Evolutionary conservation across 495 filamentous ascomycete species (phyloP).

Genomic region (Alectoria sarmentosa): DNA sequence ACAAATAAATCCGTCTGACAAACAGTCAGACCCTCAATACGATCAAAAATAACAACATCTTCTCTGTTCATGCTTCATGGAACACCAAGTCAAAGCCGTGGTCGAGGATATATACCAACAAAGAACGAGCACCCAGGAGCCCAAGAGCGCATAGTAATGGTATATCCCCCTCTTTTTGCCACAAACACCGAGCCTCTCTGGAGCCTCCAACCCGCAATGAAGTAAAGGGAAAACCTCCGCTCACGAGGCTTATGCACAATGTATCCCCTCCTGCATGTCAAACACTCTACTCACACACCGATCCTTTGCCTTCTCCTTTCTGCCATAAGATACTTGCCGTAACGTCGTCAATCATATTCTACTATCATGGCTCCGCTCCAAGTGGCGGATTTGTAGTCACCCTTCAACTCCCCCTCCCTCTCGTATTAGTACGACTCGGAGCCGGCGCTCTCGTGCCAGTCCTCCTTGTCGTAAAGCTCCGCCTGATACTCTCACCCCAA

Average conservation of each 20-base stretch:
- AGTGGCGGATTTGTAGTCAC: slow-evolving; percentile 2
- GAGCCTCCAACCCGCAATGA: neutral
- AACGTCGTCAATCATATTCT: slow-evolving; percentile 14
- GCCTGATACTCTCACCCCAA: slow-evolving; percentile 86
- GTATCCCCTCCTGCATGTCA: neutral
- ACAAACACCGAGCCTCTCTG: neutral
- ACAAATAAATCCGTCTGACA: no score
- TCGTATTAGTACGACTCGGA: slow-evolving; percentile 17
- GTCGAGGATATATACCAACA: neutral
- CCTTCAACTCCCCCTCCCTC: slow-evolving; percentile 20
- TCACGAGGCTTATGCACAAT: slow-evolving; percentile 18
- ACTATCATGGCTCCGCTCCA: neutral
- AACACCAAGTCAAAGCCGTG: neutral
- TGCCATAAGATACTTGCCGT: slow-evolving; percentile 4
- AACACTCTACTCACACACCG: slow-evolving; percentile 13
- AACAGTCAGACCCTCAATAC: neutral
- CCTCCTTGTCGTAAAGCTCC: slow-evolving; percentile 75
- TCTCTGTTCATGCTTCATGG: neutral
- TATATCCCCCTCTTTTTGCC: neutral
- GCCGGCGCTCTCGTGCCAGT: slow-evolving; percentile 26
- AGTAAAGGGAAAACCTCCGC: slow-evolving; percentile 9
- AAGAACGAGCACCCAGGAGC: neutral
- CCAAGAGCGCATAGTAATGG: neutral
- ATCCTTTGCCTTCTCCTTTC: neutral
- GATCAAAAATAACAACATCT: neutral